Conservation (phyloP, 305 asterid species). For the Fraxinus velutina region DNA sequence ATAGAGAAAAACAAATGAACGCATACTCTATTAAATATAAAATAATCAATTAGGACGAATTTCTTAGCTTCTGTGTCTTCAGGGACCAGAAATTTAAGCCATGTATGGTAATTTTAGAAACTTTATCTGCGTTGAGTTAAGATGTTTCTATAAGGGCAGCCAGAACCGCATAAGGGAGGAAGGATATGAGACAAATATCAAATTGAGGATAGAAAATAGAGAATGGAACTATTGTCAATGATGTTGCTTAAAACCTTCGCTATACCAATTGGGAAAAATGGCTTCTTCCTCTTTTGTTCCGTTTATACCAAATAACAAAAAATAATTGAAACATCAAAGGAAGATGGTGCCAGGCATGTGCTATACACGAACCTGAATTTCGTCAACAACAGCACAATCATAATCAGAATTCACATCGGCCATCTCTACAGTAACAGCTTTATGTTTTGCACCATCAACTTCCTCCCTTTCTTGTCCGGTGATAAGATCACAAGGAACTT, state of each 20-base stretch:
- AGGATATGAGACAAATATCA: not conserved
- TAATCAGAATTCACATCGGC: conserved; percentile 65
- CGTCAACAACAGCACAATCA: conserved; percentile 90
- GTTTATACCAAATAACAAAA: not conserved
- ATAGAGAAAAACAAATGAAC: not conserved
- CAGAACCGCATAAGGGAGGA: not conserved
- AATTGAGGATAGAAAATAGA: not conserved
- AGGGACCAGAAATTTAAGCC: not conserved
- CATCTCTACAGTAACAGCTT: conserved; percentile 91
- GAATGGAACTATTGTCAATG: not conserved
- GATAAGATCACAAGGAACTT: conserved; percentile 83
- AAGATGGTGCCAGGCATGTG: conserved; percentile 5
- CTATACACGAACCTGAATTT: conserved; percentile 65
- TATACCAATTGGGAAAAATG: not conserved
- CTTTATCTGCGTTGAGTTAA: not conserved
- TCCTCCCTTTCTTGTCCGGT: conserved; percentile 95
- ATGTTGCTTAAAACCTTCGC: not conserved
- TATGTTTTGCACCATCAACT: conserved; percentile 83
- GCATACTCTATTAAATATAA: not conserved
- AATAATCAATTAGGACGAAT: not conserved
- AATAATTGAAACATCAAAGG: not conserved
- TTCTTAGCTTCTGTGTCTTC: not conserved
- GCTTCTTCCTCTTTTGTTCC: not conserved
- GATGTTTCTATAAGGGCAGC: not conserved
- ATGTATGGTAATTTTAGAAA: not conserved